These are phyloP conservation scores for Hymenotorrendiella dingleyae DNA, from an alignment of 2,329 filamentous ascomycete genomes.

Conservation along the genomic window DNA sequence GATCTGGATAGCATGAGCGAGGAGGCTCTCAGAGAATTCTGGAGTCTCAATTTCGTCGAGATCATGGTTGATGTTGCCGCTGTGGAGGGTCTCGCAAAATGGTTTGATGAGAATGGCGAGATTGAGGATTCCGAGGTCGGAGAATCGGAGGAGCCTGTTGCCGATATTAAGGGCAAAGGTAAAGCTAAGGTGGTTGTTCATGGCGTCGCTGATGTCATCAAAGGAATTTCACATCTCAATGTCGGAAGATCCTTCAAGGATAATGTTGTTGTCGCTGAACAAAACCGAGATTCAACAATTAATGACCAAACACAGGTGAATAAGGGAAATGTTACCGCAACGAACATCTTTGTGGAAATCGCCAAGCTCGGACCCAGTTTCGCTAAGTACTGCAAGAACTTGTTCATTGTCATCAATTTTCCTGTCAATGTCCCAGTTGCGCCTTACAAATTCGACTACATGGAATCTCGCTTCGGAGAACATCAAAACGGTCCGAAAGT, in stretches of 20 bases:
- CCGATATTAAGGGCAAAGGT: too few species aligned
- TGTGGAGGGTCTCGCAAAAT: not conserved
- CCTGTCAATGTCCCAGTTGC: not conserved
- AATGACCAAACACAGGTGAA: not conserved
- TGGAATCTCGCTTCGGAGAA: not conserved
- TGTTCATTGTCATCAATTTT: not conserved
- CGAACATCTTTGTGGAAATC: not conserved
- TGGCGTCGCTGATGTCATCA: not conserved
- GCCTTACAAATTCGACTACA: not conserved
- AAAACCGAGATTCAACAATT: not conserved
- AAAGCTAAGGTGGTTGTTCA: not conserved
- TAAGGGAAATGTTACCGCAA: not conserved
- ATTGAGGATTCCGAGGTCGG: not conserved
- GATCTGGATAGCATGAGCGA: not conserved
- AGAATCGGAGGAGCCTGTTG: too few species aligned
- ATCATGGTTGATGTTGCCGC: slow-evolving; percentile 1
- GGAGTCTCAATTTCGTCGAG: not conserved
- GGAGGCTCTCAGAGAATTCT: not conserved
- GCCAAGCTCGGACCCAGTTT: not conserved
- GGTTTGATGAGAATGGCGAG: not conserved
- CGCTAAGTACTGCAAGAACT: not conserved
- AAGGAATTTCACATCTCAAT: too few species aligned
- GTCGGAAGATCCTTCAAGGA: too few species aligned
- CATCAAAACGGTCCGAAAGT: not conserved
- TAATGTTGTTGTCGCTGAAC: not conserved